These are phyloP conservation scores for Euclidium syriacum DNA, from an alignment of 345 rosid genomes.

Conservation along the genomic window DNA sequence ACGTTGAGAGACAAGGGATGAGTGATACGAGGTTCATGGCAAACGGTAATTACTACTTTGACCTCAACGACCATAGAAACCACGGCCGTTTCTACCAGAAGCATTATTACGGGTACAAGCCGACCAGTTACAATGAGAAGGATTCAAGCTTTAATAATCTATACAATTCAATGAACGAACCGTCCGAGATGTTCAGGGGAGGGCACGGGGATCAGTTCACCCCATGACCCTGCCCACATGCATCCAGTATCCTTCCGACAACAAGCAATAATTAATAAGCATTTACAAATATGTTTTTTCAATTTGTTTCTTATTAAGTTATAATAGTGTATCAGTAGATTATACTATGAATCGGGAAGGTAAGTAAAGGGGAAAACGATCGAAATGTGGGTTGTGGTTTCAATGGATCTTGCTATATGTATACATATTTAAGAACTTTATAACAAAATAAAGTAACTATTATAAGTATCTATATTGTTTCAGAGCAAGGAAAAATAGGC, in stretches of 20 bases:
- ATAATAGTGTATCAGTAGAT: not conserved
- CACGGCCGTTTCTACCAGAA: constrained; percentile 28
- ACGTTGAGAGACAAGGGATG: constrained; percentile 30
- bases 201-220: constrained; percentile 19
- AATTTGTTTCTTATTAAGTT: not conserved
- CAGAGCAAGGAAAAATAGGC: too few relatives aligned
- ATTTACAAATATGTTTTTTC: not conserved
- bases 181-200: constrained; percentile 3
- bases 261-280: not conserved
- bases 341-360: not conserved
- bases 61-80: constrained; percentile 29
- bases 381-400: not conserved
- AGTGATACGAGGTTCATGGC: constrained; percentile 35
- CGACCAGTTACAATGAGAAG: constrained; percentile 3
- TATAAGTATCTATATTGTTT: too few relatives aligned
- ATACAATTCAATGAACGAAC: constrained; percentile 8
- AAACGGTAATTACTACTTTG: constrained; percentile 34
- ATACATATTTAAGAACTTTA: too few relatives aligned
- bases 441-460: too few relatives aligned
- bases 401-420: too few relatives aligned
- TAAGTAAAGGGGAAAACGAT: not conserved
- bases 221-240: not conserved
- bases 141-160: constrained; percentile 5
- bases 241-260: not conserved
- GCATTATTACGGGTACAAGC: constrained; percentile 13